Base-by-base conservation (phyloP, 352 stramenopile species). In the Phytophthora ramorum region DNA sequence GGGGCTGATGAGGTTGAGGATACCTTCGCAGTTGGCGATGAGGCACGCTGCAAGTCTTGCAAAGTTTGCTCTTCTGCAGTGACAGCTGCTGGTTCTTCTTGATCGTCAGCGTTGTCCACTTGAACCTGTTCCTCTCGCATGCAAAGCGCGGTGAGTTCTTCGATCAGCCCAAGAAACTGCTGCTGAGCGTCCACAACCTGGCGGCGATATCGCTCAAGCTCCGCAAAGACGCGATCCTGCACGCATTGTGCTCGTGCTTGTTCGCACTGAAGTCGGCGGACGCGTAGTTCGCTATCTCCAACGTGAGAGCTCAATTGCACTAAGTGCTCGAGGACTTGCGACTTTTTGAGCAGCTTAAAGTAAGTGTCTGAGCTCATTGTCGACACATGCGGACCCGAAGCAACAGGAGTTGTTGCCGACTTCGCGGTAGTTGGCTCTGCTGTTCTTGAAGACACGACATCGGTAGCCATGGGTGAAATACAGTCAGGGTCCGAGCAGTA, bases 271-370 rank as follows among this genome's bases (percentile, higher is more conserved):
- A 91, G 73, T 2, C 71, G 69, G 1, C 71, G 75, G 6, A 90
- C 57, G 19, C 76, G 77, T 38, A 77, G 66, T 22, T 90, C 70
- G 20, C 79, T 78, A 24, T 76, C 59, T 19, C 69, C 66, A 40
- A 80, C 48, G 35, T 81, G 52, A 0, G 73, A 74, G 49, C 69
- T 85, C 48, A 89, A 61, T 14, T 70, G 57, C 7, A 87, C 57
- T 0, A 91, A 43, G 10, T 88, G 77, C 16, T 90, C 79, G 7
- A 91, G 63, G 12, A 91, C 73, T 63, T 91, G 75, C 0, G 76
- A 79, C 41, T 90, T 91, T 53, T 90, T 91, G 8, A 91, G 72
- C 9, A 91, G 63, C 1, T 83, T 77, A 28, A 89, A 90, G 65
- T 91, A 91, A 30, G 74, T 75, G 38, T 85, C 79, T n/a, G 71